phyloP scores from a whole-genome alignment of 2,329 filamentous ascomycete genomes.

The Scedosporium aurantiacum region DNA sequence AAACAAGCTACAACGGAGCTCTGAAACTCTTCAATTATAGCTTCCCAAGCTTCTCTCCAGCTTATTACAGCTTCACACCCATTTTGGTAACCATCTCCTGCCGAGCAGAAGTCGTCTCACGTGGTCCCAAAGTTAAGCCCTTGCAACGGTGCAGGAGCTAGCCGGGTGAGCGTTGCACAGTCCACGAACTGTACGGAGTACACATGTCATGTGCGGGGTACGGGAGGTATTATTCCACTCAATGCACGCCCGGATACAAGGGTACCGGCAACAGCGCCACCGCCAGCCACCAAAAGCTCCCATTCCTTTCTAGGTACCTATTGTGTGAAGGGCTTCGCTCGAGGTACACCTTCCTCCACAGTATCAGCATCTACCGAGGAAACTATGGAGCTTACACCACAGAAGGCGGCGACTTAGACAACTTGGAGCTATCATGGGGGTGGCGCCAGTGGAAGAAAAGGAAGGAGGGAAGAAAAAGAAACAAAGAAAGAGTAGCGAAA shows the following conservation, averaged over 20 bases:
- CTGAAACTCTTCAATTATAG: not conserved
- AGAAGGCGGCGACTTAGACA: not conserved
- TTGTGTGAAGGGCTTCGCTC: not conserved
- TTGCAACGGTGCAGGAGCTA: not conserved
- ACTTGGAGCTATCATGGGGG: no score
- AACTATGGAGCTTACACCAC: not conserved
- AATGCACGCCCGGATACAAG: not conserved
- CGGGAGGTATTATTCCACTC: not conserved
- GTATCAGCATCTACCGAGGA: not conserved
- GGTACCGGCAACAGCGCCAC: not conserved
- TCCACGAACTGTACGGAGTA: not conserved
- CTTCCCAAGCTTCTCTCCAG: not conserved
- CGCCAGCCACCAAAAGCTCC: not conserved
- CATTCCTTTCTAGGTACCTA: not conserved
- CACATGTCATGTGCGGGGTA: not conserved
- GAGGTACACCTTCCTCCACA: not conserved
- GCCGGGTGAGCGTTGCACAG: not conserved
- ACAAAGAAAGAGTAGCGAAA: not conserved
- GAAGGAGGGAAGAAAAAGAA: not conserved
- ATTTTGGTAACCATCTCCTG: not conserved
- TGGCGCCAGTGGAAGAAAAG: no score
- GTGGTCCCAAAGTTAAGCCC: constrained; percentile 1
- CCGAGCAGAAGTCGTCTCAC: not conserved
- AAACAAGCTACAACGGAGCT: not conserved
- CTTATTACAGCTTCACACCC: not conserved